Conservation (phyloP, 306 rosid species). For the Hippophae gyantsensis region DNA sequence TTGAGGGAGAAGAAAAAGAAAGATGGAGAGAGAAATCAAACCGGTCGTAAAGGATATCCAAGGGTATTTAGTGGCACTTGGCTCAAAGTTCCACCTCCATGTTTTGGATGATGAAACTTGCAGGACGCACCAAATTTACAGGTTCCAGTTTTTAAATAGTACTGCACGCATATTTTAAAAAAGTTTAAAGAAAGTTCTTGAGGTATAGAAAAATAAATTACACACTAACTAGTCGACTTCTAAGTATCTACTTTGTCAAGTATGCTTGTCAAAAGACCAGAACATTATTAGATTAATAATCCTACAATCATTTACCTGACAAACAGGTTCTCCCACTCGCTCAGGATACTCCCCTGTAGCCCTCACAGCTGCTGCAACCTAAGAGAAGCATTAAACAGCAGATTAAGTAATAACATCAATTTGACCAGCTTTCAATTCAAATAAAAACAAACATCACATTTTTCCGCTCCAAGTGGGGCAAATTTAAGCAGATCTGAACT, state of each 20-base stretch:
- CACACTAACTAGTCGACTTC: too few relatives aligned
- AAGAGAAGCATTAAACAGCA: constrained; percentile 11
- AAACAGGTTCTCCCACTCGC: constrained; percentile 67
- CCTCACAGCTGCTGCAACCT: constrained; percentile 89
- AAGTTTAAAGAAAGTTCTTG: constrained; percentile 1
- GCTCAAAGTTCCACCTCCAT: constrained; percentile 66
- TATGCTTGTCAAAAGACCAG: neutral
- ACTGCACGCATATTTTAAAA: constrained; percentile 33
- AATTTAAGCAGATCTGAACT: too few relatives aligned
- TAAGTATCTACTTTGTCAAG: neutral
- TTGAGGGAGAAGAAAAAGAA: neutral
- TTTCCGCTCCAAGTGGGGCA: too few relatives aligned
- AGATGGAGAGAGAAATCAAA: constrained; percentile 22
- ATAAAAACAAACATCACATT: too few relatives aligned
- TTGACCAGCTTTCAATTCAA: too few relatives aligned
- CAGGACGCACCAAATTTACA: constrained; percentile 93
- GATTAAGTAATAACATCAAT: neutral
- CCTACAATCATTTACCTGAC: constrained; percentile 44
- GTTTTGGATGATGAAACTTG: constrained; percentile 84
- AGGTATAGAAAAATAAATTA: neutral
- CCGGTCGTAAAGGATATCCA: constrained; percentile 83
- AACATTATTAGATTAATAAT: too few relatives aligned
- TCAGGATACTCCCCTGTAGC: constrained; percentile 93
- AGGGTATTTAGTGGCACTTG: constrained; percentile 69
- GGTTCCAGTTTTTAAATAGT: constrained; percentile 79